Conservation (phyloP, 495 filamentous ascomycete species). For the Bryoglossum gracile region DNA sequence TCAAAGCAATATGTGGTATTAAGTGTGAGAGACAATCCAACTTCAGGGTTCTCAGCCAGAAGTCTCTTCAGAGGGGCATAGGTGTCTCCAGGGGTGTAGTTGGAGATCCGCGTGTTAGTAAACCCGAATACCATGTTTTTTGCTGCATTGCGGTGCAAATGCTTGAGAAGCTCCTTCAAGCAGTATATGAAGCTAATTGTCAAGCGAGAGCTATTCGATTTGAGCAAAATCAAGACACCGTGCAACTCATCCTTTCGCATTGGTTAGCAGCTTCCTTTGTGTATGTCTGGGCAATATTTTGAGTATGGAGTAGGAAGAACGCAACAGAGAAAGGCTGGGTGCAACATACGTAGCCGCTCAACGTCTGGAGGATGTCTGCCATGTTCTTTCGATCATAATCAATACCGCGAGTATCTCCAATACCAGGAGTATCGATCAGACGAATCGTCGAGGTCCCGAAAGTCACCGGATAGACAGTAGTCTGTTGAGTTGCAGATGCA, state of each 20-base stretch:
- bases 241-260: slow-evolving; percentile 34
- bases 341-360: slow-evolving; percentile 31
- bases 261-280: too few relatives aligned
- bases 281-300: too few relatives aligned
- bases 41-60: slow-evolving; percentile 24
- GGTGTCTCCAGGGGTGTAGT: slow-evolving; percentile 37
- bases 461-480: slow-evolving; percentile 28
- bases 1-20: slow-evolving; percentile 39
- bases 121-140: slow-evolving; percentile 40
- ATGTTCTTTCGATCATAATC: slow-evolving; percentile 36
- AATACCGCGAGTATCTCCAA: slow-evolving; percentile 35
- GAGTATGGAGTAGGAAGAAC: too few relatives aligned
- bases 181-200: slow-evolving; percentile 35
- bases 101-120: slow-evolving; percentile 36
- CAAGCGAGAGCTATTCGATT: slow-evolving; percentile 35
- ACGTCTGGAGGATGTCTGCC: slow-evolving; percentile 30
- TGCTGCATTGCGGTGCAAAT: slow-evolving; percentile 30
- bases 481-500: slow-evolving; percentile 34
- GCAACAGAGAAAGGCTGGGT: too few relatives aligned
- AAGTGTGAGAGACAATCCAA: slow-evolving; percentile 19
- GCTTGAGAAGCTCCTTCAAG: slow-evolving; percentile 36
- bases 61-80: slow-evolving; percentile 29
- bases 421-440: slow-evolving; percentile 40
- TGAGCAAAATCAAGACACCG: slow-evolving; percentile 41
- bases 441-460: slow-evolving; percentile 26